Base-by-base conservation (phyloP, 768 basidiomycete species). In the Boletus rubescentipes region DNA sequence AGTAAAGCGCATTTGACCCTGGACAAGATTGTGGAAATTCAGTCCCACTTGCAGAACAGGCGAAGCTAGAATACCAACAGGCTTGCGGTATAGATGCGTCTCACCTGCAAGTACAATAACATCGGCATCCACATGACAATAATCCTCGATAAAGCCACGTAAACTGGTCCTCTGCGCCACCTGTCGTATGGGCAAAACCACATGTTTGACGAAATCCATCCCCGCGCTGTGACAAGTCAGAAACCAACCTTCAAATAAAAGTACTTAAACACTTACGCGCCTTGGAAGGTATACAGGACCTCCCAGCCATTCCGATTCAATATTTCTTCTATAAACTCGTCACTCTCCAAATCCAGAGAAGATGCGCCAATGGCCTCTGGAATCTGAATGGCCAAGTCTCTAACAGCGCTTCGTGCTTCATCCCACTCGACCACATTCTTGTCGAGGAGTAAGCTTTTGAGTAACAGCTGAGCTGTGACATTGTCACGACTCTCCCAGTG, bases 61-160 rank as follows among this genome's bases (percentile, higher is more conserved):
- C 32, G 14, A 40, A 36, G 29, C 16, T 37, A 9, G 9, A 41
- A 50, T 43, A 58, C 58, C 8, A 29, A 69, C 67, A 43, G 65
- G 60, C 20, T 62, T 69, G 20, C 67, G 60, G 35, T 40, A 65
- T 16, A 73, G 58, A 52, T 74, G 75, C 0, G 66, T 71, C 56
- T 76, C 73, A 26, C 76, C 77, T 18, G 67, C 70, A 50, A 77
- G 72, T 4, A 75, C 41, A 11, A 77, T 58, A 30, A 77, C 67
- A 42, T 76, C 71, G 15, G 70, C 67, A 21, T 67, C 59, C 20
- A 70, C 35, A 34, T 66, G 49, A 16, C 43, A 50, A 47, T 67
- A 78, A 40, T 77, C 75, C 18, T 78, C 77, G 18, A 62, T 30
- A 32, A 73, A 70, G 11, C 76, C 75, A 18, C 67, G 68, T 44